Percentiles rank a stretch among this genome's conserved stretches.
Conservation (phyloP, 441 rosid species). For the Croton setiger region DNA sequence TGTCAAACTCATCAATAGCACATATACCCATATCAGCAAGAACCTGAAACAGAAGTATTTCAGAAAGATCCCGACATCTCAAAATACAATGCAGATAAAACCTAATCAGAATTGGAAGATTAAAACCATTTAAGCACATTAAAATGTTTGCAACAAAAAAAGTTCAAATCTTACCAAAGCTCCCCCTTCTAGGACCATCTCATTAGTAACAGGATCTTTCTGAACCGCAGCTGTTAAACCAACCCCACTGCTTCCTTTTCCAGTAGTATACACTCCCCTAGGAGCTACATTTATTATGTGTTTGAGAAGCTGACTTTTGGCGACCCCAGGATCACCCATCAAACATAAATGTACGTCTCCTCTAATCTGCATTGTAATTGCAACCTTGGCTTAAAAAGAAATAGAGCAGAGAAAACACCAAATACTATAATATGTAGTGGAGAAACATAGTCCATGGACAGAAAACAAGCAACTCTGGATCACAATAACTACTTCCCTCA, state of each 20-base stretch:
- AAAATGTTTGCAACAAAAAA: conserved; percentile 12
- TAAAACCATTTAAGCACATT: conserved; percentile 6
- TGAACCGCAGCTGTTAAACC: conserved; percentile 99
- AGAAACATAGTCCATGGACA: neutral
- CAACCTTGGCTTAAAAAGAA: neutral
- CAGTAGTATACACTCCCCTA: conserved; percentile 95
- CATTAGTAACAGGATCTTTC: conserved; percentile 96
- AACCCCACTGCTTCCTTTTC: conserved; percentile 99
- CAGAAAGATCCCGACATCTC: neutral
- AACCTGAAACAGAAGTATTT: conserved; percentile 55
- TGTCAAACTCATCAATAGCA: conserved; percentile 99
- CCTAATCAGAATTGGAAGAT: neutral
- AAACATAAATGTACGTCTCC: conserved; percentile 97
- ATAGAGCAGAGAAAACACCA: neutral
- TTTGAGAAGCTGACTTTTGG: conserved; percentile 99
- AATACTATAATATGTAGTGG: neutral
- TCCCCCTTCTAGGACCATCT: conserved; percentile 99
- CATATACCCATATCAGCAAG: conserved; percentile 99
- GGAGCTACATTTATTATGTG: conserved; percentile 99
- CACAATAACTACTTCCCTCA: neutral
- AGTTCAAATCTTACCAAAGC: conserved; percentile 68
- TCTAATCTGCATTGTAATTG: conserved; percentile 64
- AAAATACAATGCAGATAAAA: neutral
- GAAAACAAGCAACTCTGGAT: neutral
- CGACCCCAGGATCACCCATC: conserved; percentile 99